These are phyloP conservation scores for Hydrangea macrophylla DNA, from an alignment of 148 eudicot genomes.

Conservation along the genomic window DNA sequence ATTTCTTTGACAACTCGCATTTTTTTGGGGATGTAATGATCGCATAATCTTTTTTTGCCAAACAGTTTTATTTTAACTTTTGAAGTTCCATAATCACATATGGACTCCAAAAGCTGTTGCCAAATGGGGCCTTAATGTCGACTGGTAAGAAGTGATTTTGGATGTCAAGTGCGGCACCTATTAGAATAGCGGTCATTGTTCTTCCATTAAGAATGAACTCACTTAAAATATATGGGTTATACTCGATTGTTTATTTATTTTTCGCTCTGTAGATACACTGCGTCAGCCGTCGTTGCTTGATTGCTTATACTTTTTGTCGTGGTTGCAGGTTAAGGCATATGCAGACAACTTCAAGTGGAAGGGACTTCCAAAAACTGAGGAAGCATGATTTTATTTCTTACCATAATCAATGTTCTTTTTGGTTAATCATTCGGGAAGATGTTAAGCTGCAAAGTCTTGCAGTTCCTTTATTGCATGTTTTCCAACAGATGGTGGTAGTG, in stretches of 20 bases:
- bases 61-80: no score
- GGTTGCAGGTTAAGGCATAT: slow-evolving; percentile 46
- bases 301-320: slow-evolving; percentile 1
- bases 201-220: neutral
- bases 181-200: neutral
- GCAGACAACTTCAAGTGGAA: slow-evolving; percentile 71
- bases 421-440: neutral
- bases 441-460: slow-evolving; percentile 6
- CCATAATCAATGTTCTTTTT: neutral
- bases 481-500: neutral
- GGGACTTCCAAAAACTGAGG: slow-evolving; percentile 39
- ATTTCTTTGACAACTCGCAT: no score
- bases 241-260: neutral
- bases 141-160: neutral
- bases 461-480: neutral
- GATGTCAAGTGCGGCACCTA: neutral
- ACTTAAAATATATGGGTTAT: neutral
- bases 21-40: no score
- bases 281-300: neutral
- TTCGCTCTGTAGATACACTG: neutral
- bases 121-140: no score
- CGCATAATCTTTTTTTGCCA: no score
- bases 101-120: no score
- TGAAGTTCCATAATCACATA: no score
- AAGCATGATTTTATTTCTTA: neutral